A percentile compares a stretch with the other conserved stretches of the same genome.
phyloP scores from a whole-genome alignment of 495 filamentous ascomycete genomes.

The Echria macrotheca region DNA sequence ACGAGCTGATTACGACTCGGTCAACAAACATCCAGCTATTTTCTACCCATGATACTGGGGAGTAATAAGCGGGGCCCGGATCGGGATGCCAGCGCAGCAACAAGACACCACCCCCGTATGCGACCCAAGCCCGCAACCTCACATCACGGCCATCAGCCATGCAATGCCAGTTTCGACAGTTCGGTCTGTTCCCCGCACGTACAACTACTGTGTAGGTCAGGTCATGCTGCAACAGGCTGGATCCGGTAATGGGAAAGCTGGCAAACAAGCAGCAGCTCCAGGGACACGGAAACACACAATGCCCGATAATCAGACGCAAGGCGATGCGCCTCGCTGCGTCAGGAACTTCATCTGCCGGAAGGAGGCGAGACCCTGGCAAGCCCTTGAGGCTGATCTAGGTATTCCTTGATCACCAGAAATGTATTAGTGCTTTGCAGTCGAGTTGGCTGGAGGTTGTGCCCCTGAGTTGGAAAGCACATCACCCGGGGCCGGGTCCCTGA shows the following conservation, averaged over 20 bases:
- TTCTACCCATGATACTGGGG: too few species aligned
- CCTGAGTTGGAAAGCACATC: too few species aligned
- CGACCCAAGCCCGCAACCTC: not conserved
- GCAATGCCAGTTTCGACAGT: not conserved
- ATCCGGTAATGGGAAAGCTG: conserved; percentile 1
- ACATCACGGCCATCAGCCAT: not conserved
- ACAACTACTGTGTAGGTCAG: not conserved
- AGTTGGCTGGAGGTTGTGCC: too few species aligned
- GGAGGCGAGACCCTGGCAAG: too few species aligned
- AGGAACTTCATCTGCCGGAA: not conserved
- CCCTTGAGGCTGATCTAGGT: too few species aligned
- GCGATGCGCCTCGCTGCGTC: not conserved
- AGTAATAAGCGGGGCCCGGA: too few species aligned
- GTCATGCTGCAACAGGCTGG: conserved; percentile 7
- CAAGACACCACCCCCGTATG: not conserved
- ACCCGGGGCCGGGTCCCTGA: too few species aligned
- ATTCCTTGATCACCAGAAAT: too few species aligned
- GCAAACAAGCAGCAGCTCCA: not conserved
- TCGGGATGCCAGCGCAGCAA: too few species aligned
- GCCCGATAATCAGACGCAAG: not conserved
- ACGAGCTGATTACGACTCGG: too few species aligned
- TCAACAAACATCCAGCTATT: too few species aligned
- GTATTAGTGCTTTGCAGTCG: too few species aligned
- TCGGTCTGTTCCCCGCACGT: conserved; percentile 9
- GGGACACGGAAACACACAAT: not conserved